These are phyloP conservation scores for Pyrus bretschneideri DNA, from an alignment of 306 rosid species.

Conservation along the genomic window DNA sequence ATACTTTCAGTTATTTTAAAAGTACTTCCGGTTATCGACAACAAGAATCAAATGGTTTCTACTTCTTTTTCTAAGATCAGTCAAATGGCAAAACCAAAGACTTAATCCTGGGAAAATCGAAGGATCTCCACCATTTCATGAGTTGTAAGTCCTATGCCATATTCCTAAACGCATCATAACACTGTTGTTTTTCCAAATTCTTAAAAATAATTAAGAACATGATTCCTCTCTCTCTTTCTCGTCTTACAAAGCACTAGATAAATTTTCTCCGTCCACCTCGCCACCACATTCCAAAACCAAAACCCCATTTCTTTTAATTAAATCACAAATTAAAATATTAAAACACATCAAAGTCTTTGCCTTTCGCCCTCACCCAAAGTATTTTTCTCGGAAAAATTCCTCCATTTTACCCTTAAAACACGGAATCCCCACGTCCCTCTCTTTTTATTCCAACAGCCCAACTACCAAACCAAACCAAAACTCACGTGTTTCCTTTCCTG, in stretches of 20 bases:
- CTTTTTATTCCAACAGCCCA: slow-evolving; percentile 4
- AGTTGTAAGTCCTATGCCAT: not conserved
- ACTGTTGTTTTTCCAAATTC: not conserved
- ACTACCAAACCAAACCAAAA: slow-evolving; percentile 14
- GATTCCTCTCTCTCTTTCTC: not conserved
- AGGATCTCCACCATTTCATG: not conserved
- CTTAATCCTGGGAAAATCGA: not conserved
- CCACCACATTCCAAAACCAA: not conserved
- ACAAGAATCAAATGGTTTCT: not conserved
- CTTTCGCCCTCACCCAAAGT: too few species aligned
- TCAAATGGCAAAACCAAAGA: not conserved
- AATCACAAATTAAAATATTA: not conserved
- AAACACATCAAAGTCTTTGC: not conserved
- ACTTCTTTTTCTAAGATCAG: not conserved
- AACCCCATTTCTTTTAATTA: not conserved
- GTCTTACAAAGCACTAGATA: not conserved
- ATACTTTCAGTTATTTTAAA: too few species aligned
- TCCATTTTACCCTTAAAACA: slow-evolving; percentile 10
- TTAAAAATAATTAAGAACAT: not conserved
- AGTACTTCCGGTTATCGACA: too few species aligned
- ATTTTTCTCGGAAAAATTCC: too few species aligned
- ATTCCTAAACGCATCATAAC: too few species aligned
- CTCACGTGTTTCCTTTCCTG: slow-evolving; percentile 8
- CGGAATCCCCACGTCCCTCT: slow-evolving; percentile 42
- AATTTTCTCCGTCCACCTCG: slow-evolving; percentile 1